phyloP scores from a whole-genome alignment of 306 rosid genomes.

The Vigna unguiculata region DNA sequence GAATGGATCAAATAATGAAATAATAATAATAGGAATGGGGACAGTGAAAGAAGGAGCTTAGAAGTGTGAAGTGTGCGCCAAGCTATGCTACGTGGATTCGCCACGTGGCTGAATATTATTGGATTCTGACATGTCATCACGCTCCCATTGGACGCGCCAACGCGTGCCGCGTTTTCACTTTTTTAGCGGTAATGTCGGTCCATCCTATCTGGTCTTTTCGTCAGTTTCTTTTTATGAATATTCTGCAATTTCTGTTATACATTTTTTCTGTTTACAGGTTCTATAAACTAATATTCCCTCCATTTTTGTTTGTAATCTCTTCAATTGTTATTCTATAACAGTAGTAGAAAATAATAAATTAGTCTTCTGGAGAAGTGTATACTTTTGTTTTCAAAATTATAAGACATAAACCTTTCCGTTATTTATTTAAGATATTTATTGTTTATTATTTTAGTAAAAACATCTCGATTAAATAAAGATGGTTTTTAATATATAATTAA shows the following conservation, averaged over 20 bases:
- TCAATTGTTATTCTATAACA: too few species aligned
- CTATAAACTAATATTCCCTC: too few species aligned
- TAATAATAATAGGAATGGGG: too few species aligned
- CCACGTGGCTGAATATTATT: constrained; percentile 71
- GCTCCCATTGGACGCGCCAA: constrained; percentile 67
- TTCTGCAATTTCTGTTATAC: not conserved
- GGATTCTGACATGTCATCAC: constrained; percentile 38
- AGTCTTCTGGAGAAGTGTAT: too few species aligned
- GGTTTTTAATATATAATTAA: too few species aligned
- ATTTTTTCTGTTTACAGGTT: not conserved
- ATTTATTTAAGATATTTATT: too few species aligned
- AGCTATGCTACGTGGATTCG: constrained; percentile 46
- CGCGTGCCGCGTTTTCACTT: constrained; percentile 50
- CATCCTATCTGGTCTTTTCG: not conserved
- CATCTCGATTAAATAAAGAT: too few species aligned
- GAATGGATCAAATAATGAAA: not conserved
- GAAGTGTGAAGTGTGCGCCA: constrained; percentile 36
- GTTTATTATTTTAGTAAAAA: too few species aligned
- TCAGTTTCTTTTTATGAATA: not conserved
- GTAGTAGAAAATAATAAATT: too few species aligned
- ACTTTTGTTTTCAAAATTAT: too few species aligned
- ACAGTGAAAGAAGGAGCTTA: not conserved
- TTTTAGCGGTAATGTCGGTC: not conserved
- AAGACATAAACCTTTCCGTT: too few species aligned
- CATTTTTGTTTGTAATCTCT: too few species aligned